A percentile compares a stretch with the other conserved stretches of the same genome.
Evolutionary conservation across 176 grass and related monocot genomes (phyloP).

Genomic region (Phragmites australis): DNA sequence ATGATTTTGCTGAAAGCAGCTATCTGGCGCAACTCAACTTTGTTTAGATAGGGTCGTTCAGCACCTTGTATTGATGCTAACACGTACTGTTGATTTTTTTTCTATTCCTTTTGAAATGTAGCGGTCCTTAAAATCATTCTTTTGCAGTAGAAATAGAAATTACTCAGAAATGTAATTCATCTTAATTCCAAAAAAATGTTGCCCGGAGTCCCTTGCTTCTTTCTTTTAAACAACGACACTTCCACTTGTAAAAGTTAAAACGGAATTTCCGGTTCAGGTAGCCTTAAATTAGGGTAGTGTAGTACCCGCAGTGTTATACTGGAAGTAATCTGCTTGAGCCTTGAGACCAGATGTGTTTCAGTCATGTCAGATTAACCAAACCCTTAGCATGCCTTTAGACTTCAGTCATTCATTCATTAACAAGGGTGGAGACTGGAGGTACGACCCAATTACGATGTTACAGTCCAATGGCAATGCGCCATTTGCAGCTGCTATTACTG

Average conservation of each 20-base stretch:
- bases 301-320: background rate
- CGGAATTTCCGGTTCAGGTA: background rate
- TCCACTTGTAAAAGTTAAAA: background rate
- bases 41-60: constrained; percentile 52
- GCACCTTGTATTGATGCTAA: background rate
- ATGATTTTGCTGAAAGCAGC: constrained; percentile 95
- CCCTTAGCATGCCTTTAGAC: background rate
- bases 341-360: too few relatives aligned
- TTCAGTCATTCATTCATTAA: background rate
- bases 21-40: constrained; percentile 72
- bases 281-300: background rate
- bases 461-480: too few relatives aligned
- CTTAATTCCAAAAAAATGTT: background rate
- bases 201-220: background rate
- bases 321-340: background rate
- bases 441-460: too few relatives aligned
- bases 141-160: constrained; percentile 18
- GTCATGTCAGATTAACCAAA: background rate
- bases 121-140: background rate
- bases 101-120: background rate
- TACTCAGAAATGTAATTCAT: background rate
- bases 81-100: background rate
- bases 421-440: too few relatives aligned
- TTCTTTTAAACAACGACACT: background rate
- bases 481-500: too few relatives aligned